Evolutionary conservation across 2,329 filamentous ascomycete species (phyloP).

Genomic region (Diplodia corticola): DNA sequence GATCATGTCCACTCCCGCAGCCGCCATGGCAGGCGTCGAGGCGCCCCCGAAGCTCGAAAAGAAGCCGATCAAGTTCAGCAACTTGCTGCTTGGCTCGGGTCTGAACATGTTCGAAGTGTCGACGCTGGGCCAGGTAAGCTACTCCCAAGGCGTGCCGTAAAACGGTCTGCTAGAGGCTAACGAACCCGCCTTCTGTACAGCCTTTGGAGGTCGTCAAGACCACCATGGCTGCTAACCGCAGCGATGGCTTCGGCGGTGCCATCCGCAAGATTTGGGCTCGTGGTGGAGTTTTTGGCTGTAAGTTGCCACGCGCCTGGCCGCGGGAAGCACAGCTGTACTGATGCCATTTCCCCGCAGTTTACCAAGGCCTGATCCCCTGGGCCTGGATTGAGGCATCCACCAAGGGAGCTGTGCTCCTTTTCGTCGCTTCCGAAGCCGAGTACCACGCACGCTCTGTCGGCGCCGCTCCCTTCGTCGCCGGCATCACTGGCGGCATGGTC

Average conservation of each 20-base stretch:
- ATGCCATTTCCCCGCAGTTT: slow-evolving; percentile 63
- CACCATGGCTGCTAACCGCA: slow-evolving; percentile 96
- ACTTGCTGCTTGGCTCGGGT: slow-evolving; percentile 88
- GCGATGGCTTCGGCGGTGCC: slow-evolving; percentile 79
- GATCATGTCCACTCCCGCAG: slow-evolving; percentile 48
- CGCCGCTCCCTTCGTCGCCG: slow-evolving; percentile 81
- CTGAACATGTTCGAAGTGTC: slow-evolving; percentile 93
- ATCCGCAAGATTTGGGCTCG: slow-evolving; percentile 88
- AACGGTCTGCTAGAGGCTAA: slow-evolving; percentile 40
- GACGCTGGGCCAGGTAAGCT: slow-evolving; percentile 63
- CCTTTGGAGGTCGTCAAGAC: slow-evolving; percentile 99
- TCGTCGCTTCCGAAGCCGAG: slow-evolving; percentile 97
- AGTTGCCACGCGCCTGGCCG: slow-evolving; percentile 48
- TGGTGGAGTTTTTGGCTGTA: slow-evolving; percentile 92
- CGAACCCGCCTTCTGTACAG: slow-evolving; percentile 51
- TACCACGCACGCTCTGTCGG: slow-evolving; percentile 85
- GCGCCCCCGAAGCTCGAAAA: slow-evolving; percentile 74
- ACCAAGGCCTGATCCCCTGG: slow-evolving; percentile 99
- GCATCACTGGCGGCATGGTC: slow-evolving; percentile 87
- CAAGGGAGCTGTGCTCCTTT: slow-evolving; percentile 98
- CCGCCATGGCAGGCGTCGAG: slow-evolving; percentile 49
- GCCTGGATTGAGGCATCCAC: slow-evolving; percentile 99
- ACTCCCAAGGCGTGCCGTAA: not conserved
- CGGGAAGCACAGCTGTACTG: not conserved
- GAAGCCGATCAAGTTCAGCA: slow-evolving; percentile 99